Percentiles rank a stretch among this genome's conserved stretches.
phyloP scores from a whole-genome alignment of 139 green algal species.

The Eudorina sp. region DNA sequence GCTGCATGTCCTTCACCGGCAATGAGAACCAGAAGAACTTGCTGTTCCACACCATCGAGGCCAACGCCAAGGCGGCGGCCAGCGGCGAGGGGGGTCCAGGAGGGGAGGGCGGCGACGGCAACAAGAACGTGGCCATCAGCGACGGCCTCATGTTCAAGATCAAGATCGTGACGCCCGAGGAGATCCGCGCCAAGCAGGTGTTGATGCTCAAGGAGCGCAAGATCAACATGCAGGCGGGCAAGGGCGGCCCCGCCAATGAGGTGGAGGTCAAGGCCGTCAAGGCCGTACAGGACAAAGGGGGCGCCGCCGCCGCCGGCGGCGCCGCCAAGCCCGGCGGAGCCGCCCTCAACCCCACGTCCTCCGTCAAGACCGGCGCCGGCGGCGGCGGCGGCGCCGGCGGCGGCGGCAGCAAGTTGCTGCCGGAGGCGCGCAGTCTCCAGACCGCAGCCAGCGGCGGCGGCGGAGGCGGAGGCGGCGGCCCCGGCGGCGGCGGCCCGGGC shows the following conservation, averaged over 20 bases:
- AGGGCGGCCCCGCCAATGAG: neutral
- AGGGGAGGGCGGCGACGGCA: neutral
- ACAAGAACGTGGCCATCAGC: constrained; percentile 12
- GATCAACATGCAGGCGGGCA: constrained; percentile 40
- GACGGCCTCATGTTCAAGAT: constrained; percentile 47
- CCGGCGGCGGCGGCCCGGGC: neutral
- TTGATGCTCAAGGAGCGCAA: constrained; percentile 37
- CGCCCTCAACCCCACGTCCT: neutral
- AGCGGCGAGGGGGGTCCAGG: neutral
- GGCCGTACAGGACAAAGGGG: neutral
- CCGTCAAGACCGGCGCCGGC: neutral
- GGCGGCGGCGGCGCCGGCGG: too few relatives aligned
- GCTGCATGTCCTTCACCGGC: constrained; percentile 36
- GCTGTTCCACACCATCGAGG: constrained; percentile 29
- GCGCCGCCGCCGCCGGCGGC: neutral
- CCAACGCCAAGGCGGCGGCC: neutral
- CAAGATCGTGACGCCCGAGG: constrained; percentile 36
- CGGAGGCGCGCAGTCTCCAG: neutral
- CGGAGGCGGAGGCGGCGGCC: neutral
- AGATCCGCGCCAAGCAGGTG: constrained; percentile 20
- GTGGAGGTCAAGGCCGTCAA: constrained; percentile 31
- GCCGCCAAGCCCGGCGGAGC: neutral
- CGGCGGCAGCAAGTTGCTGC: neutral
- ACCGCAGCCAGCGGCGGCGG: neutral
- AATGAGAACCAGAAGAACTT: constrained; percentile 53